Base-by-base conservation (phyloP, 192 early-diverging fungal species). In the Umbelopsis vinacea region DNA sequence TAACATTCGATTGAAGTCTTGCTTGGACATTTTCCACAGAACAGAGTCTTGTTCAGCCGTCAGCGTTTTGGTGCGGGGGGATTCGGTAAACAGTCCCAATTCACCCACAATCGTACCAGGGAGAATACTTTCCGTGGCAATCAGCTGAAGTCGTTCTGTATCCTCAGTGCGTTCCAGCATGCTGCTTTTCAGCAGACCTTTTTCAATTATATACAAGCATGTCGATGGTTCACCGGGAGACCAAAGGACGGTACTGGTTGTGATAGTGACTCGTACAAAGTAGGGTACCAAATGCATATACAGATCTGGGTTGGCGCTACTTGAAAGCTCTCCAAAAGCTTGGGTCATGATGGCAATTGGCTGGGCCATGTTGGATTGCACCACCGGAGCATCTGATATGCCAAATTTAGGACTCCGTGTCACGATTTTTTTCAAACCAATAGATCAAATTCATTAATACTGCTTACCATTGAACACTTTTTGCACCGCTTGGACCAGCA, bases 31-130 rank as follows among this genome's bases (percentile, higher is more conserved):
- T 69, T 84, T 78, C 96, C 96, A 98, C 10, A 94, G 78, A 2
- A 88, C 83, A 14, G 88, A 83, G 54, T 89, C 89, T 43, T 79
- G 81, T 29, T 92, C 88, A 0, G 88, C 86, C 8, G 93, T 74
- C 33, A 94, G 72, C 22, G 82, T 81, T 26, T 91, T 84, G 35
- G 76, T 52, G 54, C 81, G 74, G 14, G 45, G 52, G 47, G 74
- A 74, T 9, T 80, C 79, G 3, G 89, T 86, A 54, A 95, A 93
- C 53, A 98, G 78, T 21, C 93, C 88, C 35, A 97, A 82, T 79
- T 96, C 95, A 11, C 97, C 97, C 21, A 94, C 89, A 70, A 95
- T 89, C 10, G 93, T 94, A n/a, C 96, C 96, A 0, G 96, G 93
- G 38, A 99, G 78, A 43, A 97, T 90, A 21, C 92, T 94, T 82